phyloP scores from a whole-genome alignment of 176 grass and related monocot genomes.

The Carex cristatella region DNA sequence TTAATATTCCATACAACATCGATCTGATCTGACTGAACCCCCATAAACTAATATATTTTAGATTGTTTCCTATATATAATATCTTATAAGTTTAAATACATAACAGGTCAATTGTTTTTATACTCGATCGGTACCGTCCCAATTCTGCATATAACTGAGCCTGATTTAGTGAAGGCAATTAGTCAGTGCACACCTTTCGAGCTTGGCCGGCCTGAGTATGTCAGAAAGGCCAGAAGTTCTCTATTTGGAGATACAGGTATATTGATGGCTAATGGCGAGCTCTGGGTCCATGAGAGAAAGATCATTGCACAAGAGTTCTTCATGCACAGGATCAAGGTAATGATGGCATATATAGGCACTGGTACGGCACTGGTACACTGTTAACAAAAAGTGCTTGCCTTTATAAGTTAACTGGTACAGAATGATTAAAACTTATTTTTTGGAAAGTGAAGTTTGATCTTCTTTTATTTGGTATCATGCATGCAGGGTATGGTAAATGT shows the following conservation, averaged over 20 bases:
- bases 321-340: slow-evolving; percentile 90
- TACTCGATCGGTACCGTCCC: slow-evolving; percentile 61
- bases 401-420: neutral
- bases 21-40: neutral
- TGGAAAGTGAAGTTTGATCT: neutral
- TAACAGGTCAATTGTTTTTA: slow-evolving; percentile 48
- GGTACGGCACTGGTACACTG: neutral
- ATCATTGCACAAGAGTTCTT: slow-evolving; percentile 73
- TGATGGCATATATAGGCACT: neutral
- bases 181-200: slow-evolving; percentile 56
- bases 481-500: slow-evolving; percentile 55
- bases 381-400: neutral
- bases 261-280: slow-evolving; percentile 46
- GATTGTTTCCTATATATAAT: neutral
- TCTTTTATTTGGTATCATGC: slow-evolving; percentile 12
- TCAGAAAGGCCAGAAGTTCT: slow-evolving; percentile 48
- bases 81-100: neutral
- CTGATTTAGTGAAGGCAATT: slow-evolving; percentile 60
- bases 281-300: slow-evolving; percentile 71
- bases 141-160: slow-evolving; percentile 37
- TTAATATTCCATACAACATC: too few relatives aligned
- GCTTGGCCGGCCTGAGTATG: slow-evolving; percentile 46
- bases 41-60: neutral
- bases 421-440: neutral
- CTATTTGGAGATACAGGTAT: slow-evolving; percentile 59